Base-by-base conservation (phyloP, 179 eudicot genomes). In the Amaranthus tricolor region DNA sequence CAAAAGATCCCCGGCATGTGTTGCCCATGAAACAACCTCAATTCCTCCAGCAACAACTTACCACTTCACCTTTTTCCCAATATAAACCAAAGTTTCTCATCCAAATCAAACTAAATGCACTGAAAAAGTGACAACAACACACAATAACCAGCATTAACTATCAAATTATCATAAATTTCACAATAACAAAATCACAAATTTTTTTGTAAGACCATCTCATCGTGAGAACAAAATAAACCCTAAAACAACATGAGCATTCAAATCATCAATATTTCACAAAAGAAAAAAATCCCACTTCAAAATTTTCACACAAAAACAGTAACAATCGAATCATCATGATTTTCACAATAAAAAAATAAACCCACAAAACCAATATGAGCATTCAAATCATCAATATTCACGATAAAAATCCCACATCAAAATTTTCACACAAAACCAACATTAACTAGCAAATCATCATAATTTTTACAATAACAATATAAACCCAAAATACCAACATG, bases 1-100 rank as follows among this genome's bases (percentile, higher is more conserved):
- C 89, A 31, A 81, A 81, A 79, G 92, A 86, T 82, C 90, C 92
- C 75, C 93, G 88, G 90, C 97, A 92, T 86, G 97, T 92, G 68
- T 92, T 92, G 89, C 97, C 97, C 97, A 91, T 91, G 83, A 87
- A 91, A 88, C 88, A 83, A 73, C 80, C 67, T 67, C 58, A 78
- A 68, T 78, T 70, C 75, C 78, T 70, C 75, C 78, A 21, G 67
- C 77, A 74, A 14, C 54, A 79, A 66, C 62, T 65, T 68, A 65
- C 66, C 48, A n/a, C n/a, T 48, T 20, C 24, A 45, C 77, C 80
- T 65, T 62, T 66, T 70, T 59, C 81, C 58, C 78, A 20, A 68
- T 70, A 71, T 63, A 60, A 78, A 48, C 43, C 79, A 52, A 64
- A 49, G 76, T 79, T 76, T 73, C 81, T 83, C 78, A 80, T 73